Conservation (phyloP, 2,329 filamentous ascomycete genomes). For the Gnomoniopsis sp. region DNA sequence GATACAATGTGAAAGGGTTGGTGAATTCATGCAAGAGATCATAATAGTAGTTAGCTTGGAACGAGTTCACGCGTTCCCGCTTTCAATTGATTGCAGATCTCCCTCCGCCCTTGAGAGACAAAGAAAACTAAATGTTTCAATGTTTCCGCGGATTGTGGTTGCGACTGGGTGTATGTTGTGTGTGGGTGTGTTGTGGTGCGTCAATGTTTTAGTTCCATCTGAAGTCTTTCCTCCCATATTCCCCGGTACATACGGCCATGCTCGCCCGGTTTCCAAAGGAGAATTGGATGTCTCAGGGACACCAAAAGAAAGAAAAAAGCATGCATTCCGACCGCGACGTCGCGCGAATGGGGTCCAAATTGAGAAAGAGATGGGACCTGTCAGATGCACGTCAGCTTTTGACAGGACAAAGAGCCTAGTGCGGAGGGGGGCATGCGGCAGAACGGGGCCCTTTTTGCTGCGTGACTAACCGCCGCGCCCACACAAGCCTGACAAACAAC, state of each 20-base stretch:
- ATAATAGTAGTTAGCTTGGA: not conserved
- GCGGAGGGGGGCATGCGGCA: not conserved
- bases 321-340: not conserved
- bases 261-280: no score
- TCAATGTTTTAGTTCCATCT: not conserved
- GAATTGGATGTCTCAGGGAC: not conserved
- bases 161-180: not conserved
- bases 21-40: no score
- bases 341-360: not conserved
- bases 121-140: not conserved
- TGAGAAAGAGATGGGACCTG: not conserved
- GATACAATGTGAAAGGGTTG: no score
- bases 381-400: slow-evolving; percentile 2
- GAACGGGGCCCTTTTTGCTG: no score
- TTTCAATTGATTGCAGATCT: not conserved
- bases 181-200: no score
- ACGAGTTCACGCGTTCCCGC: not conserved
- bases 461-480: no score
- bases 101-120: no score
- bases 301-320: no score
- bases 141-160: not conserved
- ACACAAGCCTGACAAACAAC: no score
- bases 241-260: no score
- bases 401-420: no score
- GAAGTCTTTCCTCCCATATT: no score